A percentile compares a stretch with the other conserved stretches of the same genome.
Evolutionary conservation across 1,139 yeast genomes (phyloP).

Genomic region (Candida neerlandica): DNA sequence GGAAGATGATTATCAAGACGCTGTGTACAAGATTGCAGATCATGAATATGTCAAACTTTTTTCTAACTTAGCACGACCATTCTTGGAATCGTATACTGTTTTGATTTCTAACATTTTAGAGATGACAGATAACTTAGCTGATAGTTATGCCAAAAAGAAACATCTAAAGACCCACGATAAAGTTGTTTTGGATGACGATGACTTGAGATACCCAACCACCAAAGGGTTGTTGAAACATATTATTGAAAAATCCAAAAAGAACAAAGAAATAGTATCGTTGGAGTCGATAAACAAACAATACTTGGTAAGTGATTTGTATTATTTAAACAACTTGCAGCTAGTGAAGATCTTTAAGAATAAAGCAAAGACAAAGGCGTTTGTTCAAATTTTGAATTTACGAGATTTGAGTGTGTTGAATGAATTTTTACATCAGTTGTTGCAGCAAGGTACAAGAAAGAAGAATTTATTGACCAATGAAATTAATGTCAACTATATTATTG

Average conservation of each 20-base stretch:
- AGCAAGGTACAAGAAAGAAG: conserved; percentile 13
- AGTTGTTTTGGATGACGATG: conserved; percentile 17
- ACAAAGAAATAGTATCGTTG: conserved; percentile 21
- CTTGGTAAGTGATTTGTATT: conserved; percentile 44
- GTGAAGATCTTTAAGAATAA: conserved; percentile 45
- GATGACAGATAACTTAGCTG: conserved; percentile 17
- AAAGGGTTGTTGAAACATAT: conserved; percentile 38
- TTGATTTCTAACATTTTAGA: conserved; percentile 31
- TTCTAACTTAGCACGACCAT: conserved; percentile 38
- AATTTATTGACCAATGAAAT: conserved; percentile 20
- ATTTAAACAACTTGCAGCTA: conserved; percentile 38
- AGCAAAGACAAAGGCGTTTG: conserved; percentile 46
- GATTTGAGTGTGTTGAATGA: conserved; percentile 33
- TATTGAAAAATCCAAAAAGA: conserved; percentile 21
- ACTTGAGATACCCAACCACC: conserved; percentile 36
- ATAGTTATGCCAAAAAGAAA: conserved; percentile 16
- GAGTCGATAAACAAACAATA: conserved; percentile 50
- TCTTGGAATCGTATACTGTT: conserved; percentile 40
- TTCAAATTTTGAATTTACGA: conserved; percentile 30
- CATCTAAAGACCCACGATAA: conserved; percentile 12
- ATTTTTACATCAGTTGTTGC: conserved; percentile 30
- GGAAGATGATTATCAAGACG: conserved; percentile 18
- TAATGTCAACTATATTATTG: conserved; percentile 38
- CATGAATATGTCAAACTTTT: conserved; percentile 25
- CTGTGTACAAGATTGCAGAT: conserved; percentile 28